Base-by-base conservation (phyloP, 441 rosid species). In the Cnidoscolus chayamansa region DNA sequence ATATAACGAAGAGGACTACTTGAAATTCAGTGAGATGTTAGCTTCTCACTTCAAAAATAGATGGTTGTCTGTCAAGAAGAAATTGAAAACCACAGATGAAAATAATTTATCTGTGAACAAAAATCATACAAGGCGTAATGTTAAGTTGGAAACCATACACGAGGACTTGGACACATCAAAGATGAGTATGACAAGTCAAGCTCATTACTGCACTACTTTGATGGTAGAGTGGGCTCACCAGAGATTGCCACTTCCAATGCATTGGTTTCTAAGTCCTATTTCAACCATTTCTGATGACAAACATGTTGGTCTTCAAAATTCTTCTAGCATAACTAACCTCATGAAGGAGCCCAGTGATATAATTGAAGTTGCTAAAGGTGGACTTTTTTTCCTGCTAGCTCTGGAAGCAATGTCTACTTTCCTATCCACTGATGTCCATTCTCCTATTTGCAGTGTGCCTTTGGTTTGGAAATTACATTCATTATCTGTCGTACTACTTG, bases 201-300 rank as follows among this genome's bases (percentile, higher is more conserved):
- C 74, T 77, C 58, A 50, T 69, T 35, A 63, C 67, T 60, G 70
- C 73, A 73, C 69, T 77, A 81, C 83, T 65, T 77, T 81, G 76
- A 55, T 76, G 63, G 68, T 78, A 69, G 96, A 94, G 81, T 92
- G 96, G 96, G 90, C 93, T 67, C 84, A 82, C 76, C 98, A 92
- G 90, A 87, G 91, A 83, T 61, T 90, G 84, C 94, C 97, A 9
- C 88, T 94, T 78, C 96, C 98, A 65, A 70, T 78, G 75, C 97
- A 92, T 74, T 94, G 99, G 98, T 89, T 92, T 81, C 92, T 94
- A 74, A 94, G 96, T 81, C 85, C 99, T 77, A 81, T 94, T 63
- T 65, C 91, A 79, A 85, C 86, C 70, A 78, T 82, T 65, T 77
- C 72, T 49, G 67, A 72, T 55, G 73, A 81, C 68, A 76, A 83